Percentiles rank a stretch among this genome's conserved stretches.
Evolutionary conservation across 768 basidiomycete species (phyloP).

Genomic region (Gloeopeniophorella convolvens): DNA sequence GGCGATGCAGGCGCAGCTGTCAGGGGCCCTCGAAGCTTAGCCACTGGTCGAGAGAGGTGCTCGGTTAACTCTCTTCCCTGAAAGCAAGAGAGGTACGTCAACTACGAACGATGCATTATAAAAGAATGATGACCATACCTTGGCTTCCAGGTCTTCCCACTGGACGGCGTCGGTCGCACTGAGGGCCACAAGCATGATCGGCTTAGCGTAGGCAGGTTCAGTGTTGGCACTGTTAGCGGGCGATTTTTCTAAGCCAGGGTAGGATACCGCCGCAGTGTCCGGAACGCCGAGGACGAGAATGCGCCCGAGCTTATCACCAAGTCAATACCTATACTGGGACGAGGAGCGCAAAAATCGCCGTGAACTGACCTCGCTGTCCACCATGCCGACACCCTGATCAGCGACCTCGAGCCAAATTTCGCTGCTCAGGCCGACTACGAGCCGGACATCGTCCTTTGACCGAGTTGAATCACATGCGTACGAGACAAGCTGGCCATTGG

Average conservation of each 20-base stretch:
- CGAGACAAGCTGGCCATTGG: conserved; percentile 68
- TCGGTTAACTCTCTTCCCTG: conserved; percentile 30
- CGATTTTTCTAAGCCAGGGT: conserved; percentile 16
- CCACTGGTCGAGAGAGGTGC: conserved; percentile 33
- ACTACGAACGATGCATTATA: neutral
- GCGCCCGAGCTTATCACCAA: conserved; percentile 49
- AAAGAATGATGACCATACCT: conserved; percentile 40
- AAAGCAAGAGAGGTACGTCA: neutral
- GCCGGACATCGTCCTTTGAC: conserved; percentile 67
- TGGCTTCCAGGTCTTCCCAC: conserved; percentile 61
- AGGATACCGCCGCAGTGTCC: conserved; percentile 24
- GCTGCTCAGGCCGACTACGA: conserved; percentile 63
- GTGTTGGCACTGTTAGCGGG: conserved; percentile 12
- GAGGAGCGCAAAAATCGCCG: neutral
- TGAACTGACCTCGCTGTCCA: conserved; percentile 66
- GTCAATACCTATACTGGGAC: neutral
- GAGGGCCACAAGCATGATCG: conserved; percentile 64
- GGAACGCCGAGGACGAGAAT: conserved; percentile 63
- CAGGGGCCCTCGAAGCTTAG: conserved; percentile 30
- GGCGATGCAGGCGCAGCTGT: conserved; percentile 8
- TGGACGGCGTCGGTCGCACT: conserved; percentile 53
- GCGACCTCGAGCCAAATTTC: conserved; percentile 77
- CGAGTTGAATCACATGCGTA: conserved; percentile 49
- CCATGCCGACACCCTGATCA: conserved; percentile 61
- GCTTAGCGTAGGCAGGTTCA: conserved; percentile 29